Base-by-base conservation (phyloP, 1,139 yeast species). In the Tardiomyces depauwii region DNA sequence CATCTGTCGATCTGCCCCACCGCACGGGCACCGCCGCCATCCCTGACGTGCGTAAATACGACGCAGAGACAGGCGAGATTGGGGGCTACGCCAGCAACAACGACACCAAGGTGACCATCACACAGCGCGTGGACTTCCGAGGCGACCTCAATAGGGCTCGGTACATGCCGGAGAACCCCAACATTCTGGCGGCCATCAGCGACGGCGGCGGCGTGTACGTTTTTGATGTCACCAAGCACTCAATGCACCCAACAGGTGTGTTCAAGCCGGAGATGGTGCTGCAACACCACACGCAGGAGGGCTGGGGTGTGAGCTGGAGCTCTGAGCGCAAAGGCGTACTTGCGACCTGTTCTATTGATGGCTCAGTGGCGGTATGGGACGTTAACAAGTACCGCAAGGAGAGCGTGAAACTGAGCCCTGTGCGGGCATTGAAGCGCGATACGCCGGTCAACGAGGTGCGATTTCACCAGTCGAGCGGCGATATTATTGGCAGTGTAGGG, bases 61-160 rank as follows among this genome's bases (percentile, higher is more conserved):
- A 68, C 45, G 55, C 61, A 36, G 69, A 67, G 39, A 40, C 49
- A 2, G 60, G 60, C 39, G 62, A 62, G 42, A 55, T 64, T 38
- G 70, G 68, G 19, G 63, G 64, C 9, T 60, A 60, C 51, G 44
- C 57, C 18, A 48, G 59, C 25, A 53, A 51, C 40, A 56, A 56
- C 46, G 55, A 61, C 32, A 51, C 87, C 44, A 80, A 76, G 53
- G 77, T 84, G 18, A 28, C 50, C 42, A 25, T 46, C 42, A 41
- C 33, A 18, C 48, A 28, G 40, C 45, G 48, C 41, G 53, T 52
- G 47, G 58, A 49, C 48, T 74, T 70, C 53, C 65, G 70, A 18
- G 63, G 63, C 3, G 89, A 80, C 59, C 78, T 89, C 47, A 86
- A 88, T 58, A 72, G 89, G 53, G 95, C 95, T 4, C 75, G 96